Conservation (phyloP, 1,139 yeast species). For the Hyphopichia fennica region DNA sequence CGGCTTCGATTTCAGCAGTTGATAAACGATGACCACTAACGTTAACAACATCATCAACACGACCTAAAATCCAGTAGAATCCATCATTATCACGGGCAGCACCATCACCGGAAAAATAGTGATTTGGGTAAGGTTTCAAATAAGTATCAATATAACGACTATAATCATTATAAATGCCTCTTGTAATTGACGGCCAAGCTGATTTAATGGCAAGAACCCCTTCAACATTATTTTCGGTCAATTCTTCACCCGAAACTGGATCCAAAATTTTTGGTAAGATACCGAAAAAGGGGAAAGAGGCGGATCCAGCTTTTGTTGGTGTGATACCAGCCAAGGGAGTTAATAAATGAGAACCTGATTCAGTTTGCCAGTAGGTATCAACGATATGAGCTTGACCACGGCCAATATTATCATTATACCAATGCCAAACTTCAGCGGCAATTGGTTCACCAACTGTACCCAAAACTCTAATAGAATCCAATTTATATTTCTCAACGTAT, state of each 20-base stretch:
- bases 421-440: slow-evolving; percentile 91
- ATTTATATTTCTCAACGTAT: slow-evolving; percentile 61
- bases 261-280: slow-evolving; percentile 67
- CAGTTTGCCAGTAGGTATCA: slow-evolving; percentile 87
- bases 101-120: slow-evolving; percentile 80
- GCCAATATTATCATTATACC: slow-evolving; percentile 83
- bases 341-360: slow-evolving; percentile 73
- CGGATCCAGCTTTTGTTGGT: slow-evolving; percentile 78
- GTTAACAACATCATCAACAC: slow-evolving; percentile 82
- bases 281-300: slow-evolving; percentile 78
- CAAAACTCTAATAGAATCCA: slow-evolving; percentile 65
- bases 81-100: slow-evolving; percentile 80
- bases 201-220: slow-evolving; percentile 72
- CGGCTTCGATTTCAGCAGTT: slow-evolving; percentile 82
- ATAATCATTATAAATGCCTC: slow-evolving; percentile 74
- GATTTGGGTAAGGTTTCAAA: slow-evolving; percentile 65
- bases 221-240: slow-evolving; percentile 61
- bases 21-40: slow-evolving; percentile 80
- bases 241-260: slow-evolving; percentile 69
- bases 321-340: slow-evolving; percentile 73
- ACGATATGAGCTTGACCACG: slow-evolving; percentile 70
- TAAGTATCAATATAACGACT: slow-evolving; percentile 69
- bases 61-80: slow-evolving; percentile 75
- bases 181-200: slow-evolving; percentile 79
- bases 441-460: slow-evolving; percentile 94